A percentile compares a stretch with the other conserved stretches of the same genome.
Conservation (phyloP, 164 flowering plant species). For the Nymphaea thermarum region DNA sequence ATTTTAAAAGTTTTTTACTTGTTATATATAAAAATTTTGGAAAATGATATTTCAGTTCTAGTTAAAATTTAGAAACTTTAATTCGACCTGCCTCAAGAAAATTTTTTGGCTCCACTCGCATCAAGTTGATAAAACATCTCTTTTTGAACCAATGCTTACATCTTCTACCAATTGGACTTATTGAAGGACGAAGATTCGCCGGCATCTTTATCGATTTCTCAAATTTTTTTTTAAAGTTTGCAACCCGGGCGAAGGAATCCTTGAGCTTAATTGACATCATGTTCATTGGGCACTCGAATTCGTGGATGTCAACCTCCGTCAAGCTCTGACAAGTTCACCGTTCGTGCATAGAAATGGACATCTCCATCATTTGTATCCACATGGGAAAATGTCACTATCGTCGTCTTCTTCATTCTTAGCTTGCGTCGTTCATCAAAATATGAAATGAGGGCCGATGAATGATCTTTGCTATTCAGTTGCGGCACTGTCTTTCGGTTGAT, state of each 20-base stretch:
- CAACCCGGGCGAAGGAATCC: constrained; percentile 11
- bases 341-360: constrained; percentile 13
- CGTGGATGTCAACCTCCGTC: constrained; percentile 29
- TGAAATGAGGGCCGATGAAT: constrained; percentile 56
- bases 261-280: constrained; percentile 82
- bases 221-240: neutral
- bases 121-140: too few species aligned
- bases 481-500: too few species aligned
- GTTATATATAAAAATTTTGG: too few species aligned
- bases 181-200: constrained; percentile 70
- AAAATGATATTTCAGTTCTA: too few species aligned
- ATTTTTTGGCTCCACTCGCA: too few species aligned
- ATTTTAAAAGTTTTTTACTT: too few species aligned
- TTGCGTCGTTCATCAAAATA: constrained; percentile 64
- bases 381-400: constrained; percentile 14
- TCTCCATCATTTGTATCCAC: constrained; percentile 10
- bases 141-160: too few species aligned
- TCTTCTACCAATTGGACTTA: constrained; percentile 42
- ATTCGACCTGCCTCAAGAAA: too few species aligned
- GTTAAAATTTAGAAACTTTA: too few species aligned
- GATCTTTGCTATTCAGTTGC: too few species aligned
- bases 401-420: constrained; percentile 20
- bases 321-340: neutral
- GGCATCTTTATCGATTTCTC: constrained; percentile 43
- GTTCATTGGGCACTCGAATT: constrained; percentile 37